These are phyloP conservation scores for Epicoccum nigrum DNA, from an alignment of 2,329 filamentous ascomycete species.

Conservation along the genomic window DNA sequence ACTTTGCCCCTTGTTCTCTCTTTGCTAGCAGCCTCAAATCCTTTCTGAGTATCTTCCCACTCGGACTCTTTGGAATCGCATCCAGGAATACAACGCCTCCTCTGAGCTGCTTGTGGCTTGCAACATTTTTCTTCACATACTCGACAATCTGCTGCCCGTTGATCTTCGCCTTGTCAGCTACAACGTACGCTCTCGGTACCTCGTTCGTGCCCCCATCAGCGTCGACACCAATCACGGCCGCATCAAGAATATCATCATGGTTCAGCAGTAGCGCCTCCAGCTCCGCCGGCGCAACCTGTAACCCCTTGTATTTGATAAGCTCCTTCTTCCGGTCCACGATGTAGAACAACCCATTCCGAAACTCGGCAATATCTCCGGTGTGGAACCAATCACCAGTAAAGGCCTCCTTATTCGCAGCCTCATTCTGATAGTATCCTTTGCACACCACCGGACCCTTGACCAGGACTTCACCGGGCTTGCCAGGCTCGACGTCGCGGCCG, in stretches of 20 bases:
- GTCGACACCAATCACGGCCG: slow-evolving; percentile 54
- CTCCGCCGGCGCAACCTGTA: slow-evolving; percentile 58
- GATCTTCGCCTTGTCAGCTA: slow-evolving; percentile 43
- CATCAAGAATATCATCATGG: slow-evolving; percentile 52
- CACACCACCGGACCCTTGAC: slow-evolving; percentile 46
- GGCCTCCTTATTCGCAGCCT: slow-evolving; percentile 33
- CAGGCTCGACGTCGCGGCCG: slow-evolving; percentile 39
- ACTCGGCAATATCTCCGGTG: slow-evolving; percentile 49
- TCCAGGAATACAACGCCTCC: slow-evolving; percentile 48
- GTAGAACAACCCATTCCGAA: slow-evolving; percentile 48
- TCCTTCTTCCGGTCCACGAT: slow-evolving; percentile 54
- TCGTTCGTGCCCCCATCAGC: slow-evolving; percentile 47
- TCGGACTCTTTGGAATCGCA: slow-evolving; percentile 45
- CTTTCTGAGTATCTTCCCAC: slow-evolving; percentile 47
- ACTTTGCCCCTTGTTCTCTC: slow-evolving; percentile 36
- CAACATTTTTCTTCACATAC: slow-evolving; percentile 42
- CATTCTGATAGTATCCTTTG: slow-evolving; percentile 48
- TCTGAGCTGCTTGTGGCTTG: slow-evolving; percentile 44
- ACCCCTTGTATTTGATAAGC: slow-evolving; percentile 58
- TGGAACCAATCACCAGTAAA: slow-evolving; percentile 47
- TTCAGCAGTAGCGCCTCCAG: slow-evolving; percentile 53
- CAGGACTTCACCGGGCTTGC: slow-evolving; percentile 42
- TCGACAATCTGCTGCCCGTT: slow-evolving; percentile 39
- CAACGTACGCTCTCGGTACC: slow-evolving; percentile 52
- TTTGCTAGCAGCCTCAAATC: slow-evolving; percentile 44